A percentile compares a stretch with the other conserved stretches of the same genome.
These are phyloP conservation scores for Mycosarcoma mackinlayi DNA, from an alignment of 1,284 basidiomycete species.

Conservation along the genomic window DNA sequence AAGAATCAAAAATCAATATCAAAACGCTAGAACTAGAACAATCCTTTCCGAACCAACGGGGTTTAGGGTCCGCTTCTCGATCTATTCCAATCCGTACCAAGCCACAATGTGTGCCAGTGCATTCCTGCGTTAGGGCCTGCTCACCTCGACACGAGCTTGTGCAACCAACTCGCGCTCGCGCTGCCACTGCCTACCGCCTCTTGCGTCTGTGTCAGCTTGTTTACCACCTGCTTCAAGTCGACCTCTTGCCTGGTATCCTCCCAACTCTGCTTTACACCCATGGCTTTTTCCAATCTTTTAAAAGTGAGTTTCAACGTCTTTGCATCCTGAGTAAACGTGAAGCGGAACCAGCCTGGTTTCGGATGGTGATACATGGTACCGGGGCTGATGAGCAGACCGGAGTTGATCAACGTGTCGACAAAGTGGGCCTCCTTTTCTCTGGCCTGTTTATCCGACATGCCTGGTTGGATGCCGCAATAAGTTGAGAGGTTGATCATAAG, in stretches of 20 bases:
- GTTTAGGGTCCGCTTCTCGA: too few species aligned
- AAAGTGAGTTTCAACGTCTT: slow-evolving; percentile 45
- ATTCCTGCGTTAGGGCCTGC: too few species aligned
- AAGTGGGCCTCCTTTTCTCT: slow-evolving; percentile 32
- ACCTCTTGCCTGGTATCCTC: slow-evolving; percentile 8
- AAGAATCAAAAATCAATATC: not conserved
- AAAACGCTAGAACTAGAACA: too few species aligned
- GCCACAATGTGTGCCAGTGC: too few species aligned
- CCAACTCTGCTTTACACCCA: slow-evolving; percentile 31
- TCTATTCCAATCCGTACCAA: too few species aligned
- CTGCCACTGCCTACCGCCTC: too few species aligned
- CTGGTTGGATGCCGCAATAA: slow-evolving; percentile 4
- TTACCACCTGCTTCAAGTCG: not conserved
- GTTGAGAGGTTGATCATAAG: slow-evolving; percentile 40
- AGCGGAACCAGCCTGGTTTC: slow-evolving; percentile 46
- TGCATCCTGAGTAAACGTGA: slow-evolving; percentile 52
- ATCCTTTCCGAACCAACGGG: too few species aligned
- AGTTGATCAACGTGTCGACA: slow-evolving; percentile 28
- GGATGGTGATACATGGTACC: slow-evolving; percentile 56
- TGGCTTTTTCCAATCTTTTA: slow-evolving; percentile 30
- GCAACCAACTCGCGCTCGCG: slow-evolving; percentile 10
- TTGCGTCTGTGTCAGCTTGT: too few species aligned
- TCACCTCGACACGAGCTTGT: slow-evolving; percentile 9
- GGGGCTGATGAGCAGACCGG: slow-evolving; percentile 45
- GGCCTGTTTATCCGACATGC: not conserved